Evolutionary conservation across 345 rosid genomes (phyloP).

Genomic region (Citrus australasica): DNA sequence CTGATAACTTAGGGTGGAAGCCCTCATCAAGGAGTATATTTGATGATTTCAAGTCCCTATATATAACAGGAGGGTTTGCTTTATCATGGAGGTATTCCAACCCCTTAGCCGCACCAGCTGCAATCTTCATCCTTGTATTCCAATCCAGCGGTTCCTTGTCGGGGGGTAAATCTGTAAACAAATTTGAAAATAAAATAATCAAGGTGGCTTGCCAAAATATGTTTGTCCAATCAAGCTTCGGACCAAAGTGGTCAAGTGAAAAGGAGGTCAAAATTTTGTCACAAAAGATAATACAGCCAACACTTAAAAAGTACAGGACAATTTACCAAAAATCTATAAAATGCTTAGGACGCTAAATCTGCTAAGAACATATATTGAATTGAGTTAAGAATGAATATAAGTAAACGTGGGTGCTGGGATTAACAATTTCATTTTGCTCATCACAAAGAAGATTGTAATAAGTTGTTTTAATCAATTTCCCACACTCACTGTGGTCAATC

Average conservation of each 20-base stretch:
- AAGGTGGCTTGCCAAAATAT: not conserved
- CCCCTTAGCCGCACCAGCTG: constrained; percentile 99
- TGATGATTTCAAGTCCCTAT: constrained; percentile 91
- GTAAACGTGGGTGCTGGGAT: not conserved
- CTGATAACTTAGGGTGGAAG: constrained; percentile 89
- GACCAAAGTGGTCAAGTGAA: not conserved
- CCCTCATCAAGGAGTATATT: constrained; percentile 94
- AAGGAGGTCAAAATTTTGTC: not conserved
- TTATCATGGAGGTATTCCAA: constrained; percentile 93
- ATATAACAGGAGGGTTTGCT: constrained; percentile 97
- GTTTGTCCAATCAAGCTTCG: constrained; percentile 5
- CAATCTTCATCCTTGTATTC: constrained; percentile 97
- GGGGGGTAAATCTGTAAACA: constrained; percentile 67
- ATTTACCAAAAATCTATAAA: not conserved
- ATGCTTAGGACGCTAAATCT: not conserved
- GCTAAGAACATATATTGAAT: not conserved
- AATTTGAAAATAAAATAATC: not conserved
- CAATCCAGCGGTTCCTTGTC: constrained; percentile 88
- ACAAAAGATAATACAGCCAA: constrained; percentile 9
- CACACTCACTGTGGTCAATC: not conserved
- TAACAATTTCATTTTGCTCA: not conserved
- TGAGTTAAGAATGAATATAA: not conserved
- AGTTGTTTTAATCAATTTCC: not conserved
- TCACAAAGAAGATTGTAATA: not conserved
- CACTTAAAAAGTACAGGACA: not conserved